Evolutionary conservation across 805 yeast genomes (phyloP), one percentile per base, ranked within the genome.

Genomic region (Millerozyma miso): DNA sequence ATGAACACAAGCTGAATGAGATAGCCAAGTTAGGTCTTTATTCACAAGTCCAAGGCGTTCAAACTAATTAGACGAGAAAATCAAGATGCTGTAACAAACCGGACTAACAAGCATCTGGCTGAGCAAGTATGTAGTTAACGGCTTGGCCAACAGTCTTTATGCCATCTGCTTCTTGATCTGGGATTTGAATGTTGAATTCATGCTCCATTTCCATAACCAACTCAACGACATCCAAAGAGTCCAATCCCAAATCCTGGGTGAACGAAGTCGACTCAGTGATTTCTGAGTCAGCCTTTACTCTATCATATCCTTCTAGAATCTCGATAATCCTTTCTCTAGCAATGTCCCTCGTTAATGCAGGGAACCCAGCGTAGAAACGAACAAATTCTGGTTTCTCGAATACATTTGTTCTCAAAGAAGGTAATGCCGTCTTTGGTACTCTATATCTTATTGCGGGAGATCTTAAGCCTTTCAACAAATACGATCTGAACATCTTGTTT

Each of bases 251-350:
- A 49, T 70, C 76, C 42, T 63, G 67, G 16, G 58, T 55, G 52
- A 59, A 70, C 7, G 69, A 53, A 4, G 69, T 53, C 15, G 54
- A 52, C 44, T 69, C 75, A 32, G 58, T 58, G 49, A 70, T 63
- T 33, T 64, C 70, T 45, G 65, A 68, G 38, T 59, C 49, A 29
- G 47, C 18, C 35, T 70, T 71, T 16, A 78, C 72, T 56, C 81
- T 81, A 51, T 76, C 82, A 63, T 76, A 81, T 6, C 83, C 80
- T 61, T 81, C 85, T 49, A 82, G 69, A 54, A 82, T 64, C 55
- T 81, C 86, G 42, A 80, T 56, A 42, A 82, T 69, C 68, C 88
- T 74, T 53, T 79, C 83, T 41, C 68, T 69, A 42, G 83, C 79
- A 32, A 76, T 59, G n/a, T 81, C 86, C 59, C 75, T 77, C 35